phyloP scores from a whole-genome alignment of 495 filamentous ascomycete genomes.

The Penicillium bialowiezense region DNA sequence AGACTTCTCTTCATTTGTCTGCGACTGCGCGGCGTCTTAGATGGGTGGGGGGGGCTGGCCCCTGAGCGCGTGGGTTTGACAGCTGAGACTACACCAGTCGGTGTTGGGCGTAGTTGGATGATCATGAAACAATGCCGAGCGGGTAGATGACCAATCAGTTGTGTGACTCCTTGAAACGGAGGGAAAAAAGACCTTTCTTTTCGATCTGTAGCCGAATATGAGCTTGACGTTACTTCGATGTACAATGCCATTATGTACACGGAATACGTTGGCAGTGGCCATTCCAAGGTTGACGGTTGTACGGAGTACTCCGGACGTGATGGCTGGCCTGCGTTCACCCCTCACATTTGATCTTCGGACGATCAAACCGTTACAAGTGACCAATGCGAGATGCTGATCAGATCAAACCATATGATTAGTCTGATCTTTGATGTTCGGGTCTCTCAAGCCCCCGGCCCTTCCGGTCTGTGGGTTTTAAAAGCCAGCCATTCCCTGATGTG shows the following conservation, averaged over 20 bases:
- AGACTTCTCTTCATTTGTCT: conserved; percentile 18
- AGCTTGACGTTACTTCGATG: not conserved
- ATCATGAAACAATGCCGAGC: conserved; percentile 22
- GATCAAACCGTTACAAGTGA: not conserved
- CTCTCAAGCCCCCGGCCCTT: too few species aligned
- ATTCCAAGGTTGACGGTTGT: too few species aligned
- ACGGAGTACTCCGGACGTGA: too few species aligned
- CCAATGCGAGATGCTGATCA: not conserved
- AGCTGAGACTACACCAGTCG: conserved; percentile 5
- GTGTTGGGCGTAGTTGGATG: not conserved
- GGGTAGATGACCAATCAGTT: conserved; percentile 19
- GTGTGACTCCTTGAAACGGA: conserved; percentile 16
- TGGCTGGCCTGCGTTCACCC: not conserved
- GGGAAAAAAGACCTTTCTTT: not conserved
- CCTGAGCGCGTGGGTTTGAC: conserved; percentile 14
- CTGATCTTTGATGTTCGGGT: not conserved
- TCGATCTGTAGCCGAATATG: not conserved
- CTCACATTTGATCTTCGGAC: conserved; percentile 1
- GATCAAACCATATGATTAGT: not conserved
- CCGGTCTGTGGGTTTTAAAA: too few species aligned
- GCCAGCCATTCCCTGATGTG: not conserved
- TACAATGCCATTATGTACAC: not conserved
- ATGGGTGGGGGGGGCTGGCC: conserved; percentile 11
- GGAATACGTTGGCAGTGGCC: not conserved
- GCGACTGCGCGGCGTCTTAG: conserved; percentile 13